Conservation (phyloP, 2,329 filamentous ascomycete genomes). For the Blumeria graminis region DNA sequence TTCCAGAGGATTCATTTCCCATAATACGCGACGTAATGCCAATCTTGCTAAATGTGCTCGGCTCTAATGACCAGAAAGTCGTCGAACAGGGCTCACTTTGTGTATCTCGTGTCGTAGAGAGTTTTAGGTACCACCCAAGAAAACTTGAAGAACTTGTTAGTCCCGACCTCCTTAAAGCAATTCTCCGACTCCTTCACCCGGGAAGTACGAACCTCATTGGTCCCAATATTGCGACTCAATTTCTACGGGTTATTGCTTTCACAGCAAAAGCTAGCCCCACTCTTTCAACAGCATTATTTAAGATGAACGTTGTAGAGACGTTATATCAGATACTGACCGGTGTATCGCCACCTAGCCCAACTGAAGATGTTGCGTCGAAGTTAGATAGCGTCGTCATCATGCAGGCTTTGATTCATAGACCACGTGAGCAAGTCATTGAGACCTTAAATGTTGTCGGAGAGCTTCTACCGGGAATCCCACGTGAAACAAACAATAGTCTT, state of each 20-base stretch:
- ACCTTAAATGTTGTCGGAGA: slow-evolving; percentile 96
- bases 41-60: slow-evolving; percentile 69
- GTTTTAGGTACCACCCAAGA: slow-evolving; percentile 68
- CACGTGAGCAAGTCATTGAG: slow-evolving; percentile 87
- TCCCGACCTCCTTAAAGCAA: slow-evolving; percentile 59
- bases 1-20: slow-evolving; percentile 76
- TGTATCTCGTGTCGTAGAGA: slow-evolving; percentile 87
- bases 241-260: slow-evolving; percentile 74
- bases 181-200: slow-evolving; percentile 69
- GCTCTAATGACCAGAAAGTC: slow-evolving; percentile 84
- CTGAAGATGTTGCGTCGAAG: slow-evolving; percentile 56
- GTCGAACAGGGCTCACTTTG: slow-evolving; percentile 92
- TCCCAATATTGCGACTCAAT: slow-evolving; percentile 85
- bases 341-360: slow-evolving; percentile 66
- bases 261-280: slow-evolving; percentile 71
- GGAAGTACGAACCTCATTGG: slow-evolving; percentile 91
- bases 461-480: slow-evolving; percentile 53
- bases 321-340: slow-evolving; percentile 93
- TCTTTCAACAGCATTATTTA: slow-evolving; percentile 73
- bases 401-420: slow-evolving; percentile 90
- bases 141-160: slow-evolving; percentile 87
- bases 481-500: slow-evolving; percentile 21
- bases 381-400: slow-evolving; percentile 95
- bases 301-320: slow-evolving; percentile 92
- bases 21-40: slow-evolving; percentile 94